Percentiles rank a stretch among this genome's conserved stretches.
Evolutionary conservation across 2,329 filamentous ascomycete species (phyloP).

Genomic region (Cercospora nicotianae): DNA sequence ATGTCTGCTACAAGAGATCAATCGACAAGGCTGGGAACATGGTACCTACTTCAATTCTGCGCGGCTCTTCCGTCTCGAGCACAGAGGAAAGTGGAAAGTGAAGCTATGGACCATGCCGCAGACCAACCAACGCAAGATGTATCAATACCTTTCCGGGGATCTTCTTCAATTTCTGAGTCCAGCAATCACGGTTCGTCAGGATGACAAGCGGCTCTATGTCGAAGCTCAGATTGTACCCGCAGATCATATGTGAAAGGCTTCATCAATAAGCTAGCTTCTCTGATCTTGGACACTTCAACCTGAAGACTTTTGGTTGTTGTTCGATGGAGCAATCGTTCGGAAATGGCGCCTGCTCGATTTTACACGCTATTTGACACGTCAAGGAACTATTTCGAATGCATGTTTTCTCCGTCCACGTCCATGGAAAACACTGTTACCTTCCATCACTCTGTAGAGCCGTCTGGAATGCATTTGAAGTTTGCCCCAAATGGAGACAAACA

Average conservation of each 20-base stretch:
- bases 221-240: slow-evolving; percentile 20
- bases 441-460: not conserved
- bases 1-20: not conserved
- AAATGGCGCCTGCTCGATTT: no score
- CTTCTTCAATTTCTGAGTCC: slow-evolving; percentile 15
- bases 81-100: slow-evolving; percentile 7
- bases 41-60: slow-evolving; percentile 7
- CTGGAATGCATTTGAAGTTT: not conserved
- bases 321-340: no score
- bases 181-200: not conserved
- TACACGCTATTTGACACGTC: no score
- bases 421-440: not conserved
- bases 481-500: not conserved
- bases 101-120: slow-evolving; percentile 22
- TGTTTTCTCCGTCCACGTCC: no score
- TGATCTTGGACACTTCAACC: no score
- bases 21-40: slow-evolving; percentile 6
- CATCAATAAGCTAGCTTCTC: no score
- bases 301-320: no score
- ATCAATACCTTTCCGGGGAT: slow-evolving; percentile 5
- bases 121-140: slow-evolving; percentile 12
- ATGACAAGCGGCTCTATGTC: slow-evolving; percentile 17
- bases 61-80: not conserved
- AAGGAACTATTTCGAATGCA: no score
- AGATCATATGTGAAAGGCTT: not conserved